Evolutionary conservation across 2,329 filamentous ascomycete genomes (phyloP), one percentile per base, ranked within the genome.

Genomic region (Aspergillus ibericus): DNA sequence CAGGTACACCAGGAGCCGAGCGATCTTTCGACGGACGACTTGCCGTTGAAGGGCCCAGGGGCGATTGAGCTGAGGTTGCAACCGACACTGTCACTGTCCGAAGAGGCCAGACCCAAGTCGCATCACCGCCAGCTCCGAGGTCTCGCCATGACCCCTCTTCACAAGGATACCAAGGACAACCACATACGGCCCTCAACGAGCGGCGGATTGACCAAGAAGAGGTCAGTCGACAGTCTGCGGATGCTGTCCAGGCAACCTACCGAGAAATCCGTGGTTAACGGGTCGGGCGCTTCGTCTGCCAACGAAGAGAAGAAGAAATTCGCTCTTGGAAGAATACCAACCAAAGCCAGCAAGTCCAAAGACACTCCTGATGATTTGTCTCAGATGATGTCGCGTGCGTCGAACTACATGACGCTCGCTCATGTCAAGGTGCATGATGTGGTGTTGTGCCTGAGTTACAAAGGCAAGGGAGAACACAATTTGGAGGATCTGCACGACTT

Each of bases 401-500:
- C 91, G 58, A 96, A 93, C 73, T 99, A 96, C 79, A 97, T 97
- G 92, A 97, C 95, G 0, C 88, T 99, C 61, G 89, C 93, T 2
- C 93, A 96, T 75, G 92, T 99, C 75, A 95, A 92, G 75, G 91
- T 99, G 70, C 92, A 93, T 2, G 95, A 92, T 57, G 93, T 99
- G 66, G 92, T 98, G 2, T 85, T 99, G 34, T 99, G 95, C 72
- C 83, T 99, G 27, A 96, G 91, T 71, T 97, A 97, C 83, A 96
- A 98, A 75, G 95, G 96, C 70, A 96, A 92, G 73, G 92, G 93
- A 46, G 91, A 96, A 64, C 91, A 93, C 71, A 99, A 98, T 69
- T 84, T 99, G 58, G 92, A 97, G 77, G 96, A 99, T 75, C 89
- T 99, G 15, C 93, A 99, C 76, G 89, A 98, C 71, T 96, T 99